phyloP scores from a whole-genome alignment of 768 basidiomycete genomes.

The Phlebiopsis flavidoalba region DNA sequence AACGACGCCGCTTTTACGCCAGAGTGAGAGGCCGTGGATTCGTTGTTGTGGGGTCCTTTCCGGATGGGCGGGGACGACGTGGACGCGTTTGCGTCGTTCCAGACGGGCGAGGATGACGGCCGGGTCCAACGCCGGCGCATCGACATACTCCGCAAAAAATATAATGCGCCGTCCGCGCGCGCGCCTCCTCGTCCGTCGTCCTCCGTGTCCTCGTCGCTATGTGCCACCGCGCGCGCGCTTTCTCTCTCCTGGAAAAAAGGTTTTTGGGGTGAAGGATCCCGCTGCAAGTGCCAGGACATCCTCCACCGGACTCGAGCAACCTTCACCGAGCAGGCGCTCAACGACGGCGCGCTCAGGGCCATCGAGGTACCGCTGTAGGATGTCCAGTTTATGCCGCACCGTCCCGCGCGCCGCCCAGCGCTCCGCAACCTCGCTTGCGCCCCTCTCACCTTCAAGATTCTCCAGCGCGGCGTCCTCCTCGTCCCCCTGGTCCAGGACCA shows the following conservation, averaged over 20 bases:
- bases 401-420: conserved; percentile 53
- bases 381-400: conserved; percentile 36
- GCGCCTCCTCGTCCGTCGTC: conserved; percentile 40
- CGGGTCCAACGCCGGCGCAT: background rate
- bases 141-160: conserved; percentile 34
- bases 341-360: conserved; percentile 29
- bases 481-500: conserved; percentile 16
- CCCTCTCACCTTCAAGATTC: conserved; percentile 56
- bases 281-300: background rate
- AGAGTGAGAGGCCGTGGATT: background rate
- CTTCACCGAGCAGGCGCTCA: conserved; percentile 23
- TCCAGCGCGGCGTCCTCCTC: conserved; percentile 50
- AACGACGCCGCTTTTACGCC: no score
- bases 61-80: no score
- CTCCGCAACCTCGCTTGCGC: conserved; percentile 38
- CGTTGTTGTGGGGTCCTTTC: no score
- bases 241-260: conserved; percentile 10
- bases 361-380: conserved; percentile 41
- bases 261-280: background rate
- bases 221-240: conserved; percentile 14
- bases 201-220: conserved; percentile 39
- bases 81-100: no score
- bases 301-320: background rate
- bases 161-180: conserved; percentile 49
- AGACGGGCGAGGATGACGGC: no score